A percentile compares a stretch with the other conserved stretches of the same genome.
Evolutionary conservation across 129 eudicot genomes (phyloP).

Genomic region (Chrysanthemum makinoi): DNA sequence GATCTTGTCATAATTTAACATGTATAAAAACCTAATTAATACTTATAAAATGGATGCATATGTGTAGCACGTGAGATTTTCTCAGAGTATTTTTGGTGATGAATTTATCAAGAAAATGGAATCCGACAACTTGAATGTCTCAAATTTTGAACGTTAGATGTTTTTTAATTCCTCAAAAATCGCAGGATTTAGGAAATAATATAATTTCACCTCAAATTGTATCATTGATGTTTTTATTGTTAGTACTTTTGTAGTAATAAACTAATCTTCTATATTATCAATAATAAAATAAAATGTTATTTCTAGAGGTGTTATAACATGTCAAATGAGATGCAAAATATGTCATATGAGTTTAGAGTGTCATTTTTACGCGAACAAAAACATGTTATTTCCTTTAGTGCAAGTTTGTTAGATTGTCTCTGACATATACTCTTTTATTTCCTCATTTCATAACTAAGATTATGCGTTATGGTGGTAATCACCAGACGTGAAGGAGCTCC

Average conservation of each 20-base stretch:
- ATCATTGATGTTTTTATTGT: neutral
- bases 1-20: slow-evolving; percentile 13
- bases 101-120: slow-evolving; percentile 29
- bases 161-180: neutral
- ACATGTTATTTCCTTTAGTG: too few species aligned
- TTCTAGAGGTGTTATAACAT: too few species aligned
- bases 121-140: slow-evolving; percentile 34
- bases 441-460: too few species aligned
- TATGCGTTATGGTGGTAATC: too few species aligned
- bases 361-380: too few species aligned
- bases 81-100: slow-evolving; percentile 10
- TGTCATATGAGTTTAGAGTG: too few species aligned
- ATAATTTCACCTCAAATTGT: neutral
- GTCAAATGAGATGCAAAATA: too few species aligned
- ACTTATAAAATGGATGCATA: slow-evolving; percentile 6
- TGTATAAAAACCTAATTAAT: neutral
- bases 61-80: slow-evolving; percentile 25
- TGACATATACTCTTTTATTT: too few species aligned
- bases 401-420: too few species aligned
- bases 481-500: too few species aligned
- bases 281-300: too few species aligned
- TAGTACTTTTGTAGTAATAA: neutral
- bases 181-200: neutral
- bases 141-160: slow-evolving; percentile 16
- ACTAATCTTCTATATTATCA: too few species aligned